phyloP scores from a whole-genome alignment of 371 early-diverging fungal species.

The Cokeromyces recurvatus region DNA sequence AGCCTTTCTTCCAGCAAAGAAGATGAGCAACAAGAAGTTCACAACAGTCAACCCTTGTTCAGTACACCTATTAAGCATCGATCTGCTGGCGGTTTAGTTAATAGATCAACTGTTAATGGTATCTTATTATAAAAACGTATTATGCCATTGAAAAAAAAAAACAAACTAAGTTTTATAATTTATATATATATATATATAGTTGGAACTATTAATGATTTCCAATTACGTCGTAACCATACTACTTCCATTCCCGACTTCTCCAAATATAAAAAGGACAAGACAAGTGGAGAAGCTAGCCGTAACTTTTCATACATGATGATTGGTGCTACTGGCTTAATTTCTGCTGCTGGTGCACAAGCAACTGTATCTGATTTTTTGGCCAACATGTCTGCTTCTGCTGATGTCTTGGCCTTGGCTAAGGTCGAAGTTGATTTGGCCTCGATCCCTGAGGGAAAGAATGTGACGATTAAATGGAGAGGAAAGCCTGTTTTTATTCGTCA shows the following conservation, averaged over 20 bases:
- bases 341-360: conserved; percentile 88
- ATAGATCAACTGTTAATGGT: conserved; percentile 33
- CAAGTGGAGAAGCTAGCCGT: conserved; percentile 66
- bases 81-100: conserved; percentile 29
- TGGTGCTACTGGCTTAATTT: conserved; percentile 83
- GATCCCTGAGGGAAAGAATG: conserved; percentile 96
- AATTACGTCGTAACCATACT: conserved; percentile 56
- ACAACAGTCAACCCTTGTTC: conserved; percentile 24
- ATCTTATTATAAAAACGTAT: conserved; percentile 2
- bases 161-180: not conserved
- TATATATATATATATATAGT: conserved; percentile 7
- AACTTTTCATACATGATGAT: conserved; percentile 92
- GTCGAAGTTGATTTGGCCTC: conserved; percentile 88
- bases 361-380: conserved; percentile 87
- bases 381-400: conserved; percentile 93
- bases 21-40: conserved; percentile 35
- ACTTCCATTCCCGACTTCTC: conserved; percentile 64
- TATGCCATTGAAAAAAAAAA: not conserved
- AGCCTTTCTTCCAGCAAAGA: conserved; percentile 23
- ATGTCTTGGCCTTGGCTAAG: conserved; percentile 97
- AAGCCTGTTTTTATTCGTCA: conserved; percentile 98
- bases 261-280: conserved; percentile 59
- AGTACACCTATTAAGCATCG: conserved; percentile 31
- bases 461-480: conserved; percentile 97
- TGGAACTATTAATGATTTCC: conserved; percentile 34